These are phyloP conservation scores for Teratosphaeriaceae sp. DNA, from an alignment of 2,329 filamentous ascomycete genomes.

Conservation along the genomic window DNA sequence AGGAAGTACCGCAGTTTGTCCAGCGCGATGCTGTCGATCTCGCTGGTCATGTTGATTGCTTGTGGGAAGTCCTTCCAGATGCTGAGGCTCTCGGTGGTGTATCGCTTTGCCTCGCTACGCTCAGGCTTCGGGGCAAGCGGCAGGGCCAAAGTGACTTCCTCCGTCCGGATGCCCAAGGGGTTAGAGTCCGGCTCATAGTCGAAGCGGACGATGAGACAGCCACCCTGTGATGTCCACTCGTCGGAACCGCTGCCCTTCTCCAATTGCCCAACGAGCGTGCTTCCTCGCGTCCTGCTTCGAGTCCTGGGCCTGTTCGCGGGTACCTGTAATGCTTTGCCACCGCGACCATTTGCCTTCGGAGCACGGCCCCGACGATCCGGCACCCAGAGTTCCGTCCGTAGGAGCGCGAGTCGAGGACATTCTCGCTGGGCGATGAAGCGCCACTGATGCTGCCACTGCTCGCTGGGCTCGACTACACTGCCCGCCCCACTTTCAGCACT, in stretches of 20 bases:
- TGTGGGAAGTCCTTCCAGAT: slow-evolving; percentile 57
- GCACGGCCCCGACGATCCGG: slow-evolving; percentile 44
- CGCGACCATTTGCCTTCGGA: neutral
- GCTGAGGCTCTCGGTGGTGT: slow-evolving; percentile 53
- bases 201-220: slow-evolving; percentile 62
- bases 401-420: slow-evolving; percentile 62
- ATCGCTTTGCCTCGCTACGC: slow-evolving; percentile 54
- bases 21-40: slow-evolving; percentile 49
- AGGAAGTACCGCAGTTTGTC: slow-evolving; percentile 58
- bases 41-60: slow-evolving; percentile 39
- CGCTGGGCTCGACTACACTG: slow-evolving; percentile 13
- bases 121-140: slow-evolving; percentile 55
- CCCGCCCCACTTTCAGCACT: slow-evolving; percentile 33
- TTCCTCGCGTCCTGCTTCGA: slow-evolving; percentile 7
- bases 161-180: slow-evolving; percentile 21
- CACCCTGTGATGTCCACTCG: slow-evolving; percentile 47
- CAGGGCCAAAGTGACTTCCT: slow-evolving; percentile 56
- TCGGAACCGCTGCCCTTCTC: slow-evolving; percentile 24
- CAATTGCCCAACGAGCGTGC: slow-evolving; percentile 6
- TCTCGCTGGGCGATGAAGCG: slow-evolving; percentile 64
- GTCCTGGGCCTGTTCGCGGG: neutral
- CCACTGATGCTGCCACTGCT: slow-evolving; percentile 50
- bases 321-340: neutral
- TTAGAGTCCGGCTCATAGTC: slow-evolving; percentile 40
- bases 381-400: slow-evolving; percentile 62